Base-by-base conservation (phyloP, 1,284 basidiomycete genomes). In the Ustilago lituana region DNA sequence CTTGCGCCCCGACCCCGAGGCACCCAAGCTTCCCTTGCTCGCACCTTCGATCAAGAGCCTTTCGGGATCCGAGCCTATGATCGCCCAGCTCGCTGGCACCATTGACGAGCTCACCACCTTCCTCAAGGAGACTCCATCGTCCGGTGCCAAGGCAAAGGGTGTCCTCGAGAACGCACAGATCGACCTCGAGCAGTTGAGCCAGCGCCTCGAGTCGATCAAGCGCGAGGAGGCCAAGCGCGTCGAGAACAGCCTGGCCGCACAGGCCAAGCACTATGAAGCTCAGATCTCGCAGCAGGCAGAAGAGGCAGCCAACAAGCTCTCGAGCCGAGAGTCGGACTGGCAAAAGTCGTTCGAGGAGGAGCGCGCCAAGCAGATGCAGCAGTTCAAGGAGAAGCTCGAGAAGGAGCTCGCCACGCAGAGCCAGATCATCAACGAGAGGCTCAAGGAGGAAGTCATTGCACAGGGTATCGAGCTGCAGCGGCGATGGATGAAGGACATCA, bases 381-480 rank as follows among this genome's bases (percentile, higher is more conserved):
- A 88, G 7, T 98, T 95, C 85, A 89, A 92, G 70, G 87, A 89
- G 80, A 94, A 92, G 83, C 86, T 98, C 26, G 89, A 94, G 62
- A 85, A 86, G 26, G 95, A 98, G 84, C 86, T 98, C 41, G 88
- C 88, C 77, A 89, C 89, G 4, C 95, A 98, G 84, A 92, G 91
- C 48, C 90, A 93, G 78, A 87, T 96, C 74, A 96, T 98, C 83
- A 94, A 98, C 56, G 77, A 80, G 63, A 61, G 94, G 41, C 86
- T 98, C 66, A 92, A 91, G 82, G 92, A 96, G 82, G 94, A 96
- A 82, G 93, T 98, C 58, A 88, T 98, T 43, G 90, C 93, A 5
- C 94, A 98, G 82, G 95, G 94, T 20, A 93, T 99, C 74, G 95
- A 98, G 85, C 88, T 98, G 40, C 95, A 98, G 83, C 89, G 94